Evolutionary conservation across 2,329 filamentous ascomycete species (phyloP).

Genomic region (Ascochyta clinopodiicola): DNA sequence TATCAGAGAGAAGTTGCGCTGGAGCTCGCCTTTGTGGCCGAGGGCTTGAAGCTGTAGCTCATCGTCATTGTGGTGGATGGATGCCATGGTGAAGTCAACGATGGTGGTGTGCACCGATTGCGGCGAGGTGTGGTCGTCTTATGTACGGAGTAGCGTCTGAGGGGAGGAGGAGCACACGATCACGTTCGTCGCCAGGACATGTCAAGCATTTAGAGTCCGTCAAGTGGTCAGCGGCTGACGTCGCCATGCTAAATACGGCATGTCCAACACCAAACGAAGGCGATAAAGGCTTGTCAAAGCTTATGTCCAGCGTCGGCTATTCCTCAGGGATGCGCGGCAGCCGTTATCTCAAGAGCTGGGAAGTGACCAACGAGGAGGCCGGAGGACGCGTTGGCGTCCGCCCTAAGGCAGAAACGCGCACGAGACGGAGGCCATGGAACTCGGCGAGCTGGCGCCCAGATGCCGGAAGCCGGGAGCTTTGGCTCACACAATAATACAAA

Average conservation of each 20-base stretch:
- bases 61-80: conserved; percentile 33
- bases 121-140: background rate
- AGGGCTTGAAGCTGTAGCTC: conserved; percentile 50
- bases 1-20: conserved; percentile 64
- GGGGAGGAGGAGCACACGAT: background rate
- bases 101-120: background rate
- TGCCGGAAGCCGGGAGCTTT: background rate
- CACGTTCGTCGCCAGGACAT: background rate
- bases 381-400: background rate
- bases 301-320: conserved; percentile 10
- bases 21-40: conserved; percentile 65
- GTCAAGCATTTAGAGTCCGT: conserved; percentile 4
- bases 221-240: conserved; percentile 9
- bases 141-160: background rate
- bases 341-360: conserved; percentile 3
- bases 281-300: conserved; percentile 13
- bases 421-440: background rate
- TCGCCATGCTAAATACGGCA: conserved; percentile 14
- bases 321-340: conserved; percentile 1
- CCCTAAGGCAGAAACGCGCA: background rate
- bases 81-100: conserved; percentile 28
- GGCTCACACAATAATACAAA: background rate
- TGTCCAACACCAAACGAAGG: conserved; percentile 10
- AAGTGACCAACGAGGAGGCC: conserved; percentile 4
- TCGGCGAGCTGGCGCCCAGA: background rate